Base-by-base conservation (phyloP, 1,139 yeast species). In the Candida sojae region DNA sequence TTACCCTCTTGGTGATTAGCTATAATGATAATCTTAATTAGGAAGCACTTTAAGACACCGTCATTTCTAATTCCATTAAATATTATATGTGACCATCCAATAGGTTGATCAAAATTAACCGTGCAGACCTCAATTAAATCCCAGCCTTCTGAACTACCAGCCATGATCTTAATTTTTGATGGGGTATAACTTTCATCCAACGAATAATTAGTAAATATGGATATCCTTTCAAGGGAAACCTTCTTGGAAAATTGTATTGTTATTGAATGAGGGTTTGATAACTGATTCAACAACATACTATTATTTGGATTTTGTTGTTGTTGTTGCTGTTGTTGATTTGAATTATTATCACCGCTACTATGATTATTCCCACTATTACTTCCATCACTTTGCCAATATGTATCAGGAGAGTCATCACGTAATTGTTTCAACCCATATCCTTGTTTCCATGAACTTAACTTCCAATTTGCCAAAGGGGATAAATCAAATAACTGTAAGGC, bases 371-470 rank as follows among this genome's bases (percentile, higher is more conserved):
- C 48, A 17, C 46, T 77, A 51, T 67, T 31, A 51, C 75, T 71
- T 2, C 98, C 99, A 64, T 95, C 99, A 45, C 96, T 88, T 64
- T 95, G 99, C 99, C 99, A 95, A 63, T 77, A 92, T 3, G 85
- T 71, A 38, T 79, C 77, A 0, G 96, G 88, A 13, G 84, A 79
- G 59, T 89, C 95, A 47, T 88, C 90, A 32, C 95, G 71, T 9
- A 93, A 72, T 56, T 86, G 86, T 23, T 70, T 70, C 10, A 90
- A 75, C 0, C 95, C 96, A 57, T 75, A 83, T 0, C 93, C 96
- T 21, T 79, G 79, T 57, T 92, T 93, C 58, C 52, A 71, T 0
- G 96, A 86, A 1, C 96, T 88, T 0, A 90, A 83, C 41, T 84
- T 80, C 98, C 99, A 93, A 35, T 85, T 78, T 0, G 96, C 98